Conservation (phyloP, 805 yeast species). For the Wickerhamiella brachini region DNA sequence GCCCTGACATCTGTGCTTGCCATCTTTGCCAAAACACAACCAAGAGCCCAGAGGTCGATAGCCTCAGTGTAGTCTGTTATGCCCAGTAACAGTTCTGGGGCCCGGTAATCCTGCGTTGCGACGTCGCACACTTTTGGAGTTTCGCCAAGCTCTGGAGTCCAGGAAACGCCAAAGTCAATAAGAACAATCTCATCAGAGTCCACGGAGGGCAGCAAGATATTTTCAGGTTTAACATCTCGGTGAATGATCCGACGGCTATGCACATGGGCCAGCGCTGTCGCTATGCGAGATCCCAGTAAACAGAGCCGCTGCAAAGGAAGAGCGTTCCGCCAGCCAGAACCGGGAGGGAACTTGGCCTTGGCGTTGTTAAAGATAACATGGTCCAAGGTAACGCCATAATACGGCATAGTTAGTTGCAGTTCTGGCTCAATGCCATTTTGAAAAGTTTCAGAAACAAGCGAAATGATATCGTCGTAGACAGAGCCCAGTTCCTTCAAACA, state of each 20-base stretch:
- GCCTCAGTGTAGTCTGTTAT: conserved; percentile 37
- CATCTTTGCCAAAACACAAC: conserved; percentile 44
- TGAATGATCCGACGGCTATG: conserved; percentile 24
- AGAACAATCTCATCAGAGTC: conserved; percentile 25
- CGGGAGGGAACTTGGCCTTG: conserved; percentile 24
- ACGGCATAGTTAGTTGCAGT: conserved; percentile 30
- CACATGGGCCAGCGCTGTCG: conserved; percentile 15
- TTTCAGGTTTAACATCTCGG: conserved; percentile 53
- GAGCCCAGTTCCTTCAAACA: conserved; percentile 22
- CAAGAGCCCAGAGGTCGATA: conserved; percentile 63
- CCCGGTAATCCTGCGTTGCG: conserved; percentile 51
- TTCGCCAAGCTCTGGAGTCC: conserved; percentile 20
- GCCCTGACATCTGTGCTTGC: conserved; percentile 29
- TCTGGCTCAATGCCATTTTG: conserved; percentile 13
- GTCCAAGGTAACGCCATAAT: conserved; percentile 26
- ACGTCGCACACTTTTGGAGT: conserved; percentile 35
- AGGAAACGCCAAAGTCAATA: conserved; percentile 60
- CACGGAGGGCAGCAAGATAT: conserved; percentile 41
- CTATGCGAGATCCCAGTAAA: conserved; percentile 9
- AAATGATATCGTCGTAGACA: conserved; percentile 10
- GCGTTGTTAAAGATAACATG: conserved; percentile 25
- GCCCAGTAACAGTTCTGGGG: conserved; percentile 63
- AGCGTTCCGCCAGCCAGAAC: conserved; percentile 24
- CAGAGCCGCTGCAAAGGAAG: conserved; percentile 25
- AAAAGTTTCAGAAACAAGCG: conserved; percentile 15